Evolutionary conservation across 164 flowering plant species (phyloP), one percentile per base, ranked within the genome.

Genomic region (Magnolia kwangsiensis): DNA sequence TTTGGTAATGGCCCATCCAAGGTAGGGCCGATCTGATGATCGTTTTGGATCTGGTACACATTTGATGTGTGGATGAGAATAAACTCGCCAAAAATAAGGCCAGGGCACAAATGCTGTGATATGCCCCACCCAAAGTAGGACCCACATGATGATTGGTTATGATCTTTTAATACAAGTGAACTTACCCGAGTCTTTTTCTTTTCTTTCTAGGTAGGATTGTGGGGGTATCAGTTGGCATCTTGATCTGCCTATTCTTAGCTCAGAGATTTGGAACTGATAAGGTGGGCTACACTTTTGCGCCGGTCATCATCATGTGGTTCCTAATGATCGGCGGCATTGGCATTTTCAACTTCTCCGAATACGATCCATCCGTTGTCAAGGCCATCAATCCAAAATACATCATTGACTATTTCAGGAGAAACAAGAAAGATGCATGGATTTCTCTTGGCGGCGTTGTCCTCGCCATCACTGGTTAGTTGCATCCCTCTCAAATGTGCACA

Each of bases 201-300:
- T 6, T 72, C 2, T 37, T 23, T 75, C 64, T 84, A 90, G 93
- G 81, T n/a, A 75, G 45, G 77, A 74, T 90, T 55, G 87, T 88
- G 1, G 81, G 85, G 87, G 74, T 83, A 67, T 84, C 92, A 10
- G 86, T 83, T 21, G 88, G 72, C 24, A 86, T 88, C 31, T 71
- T 87, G 77, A 50, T 89, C 27, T 55, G 72, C 16, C 79, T 88
- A 3, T 89, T 88, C 83, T 37, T 73, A 78, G 76, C 82, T 50
- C 97, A 92, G 78, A 83, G 92, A 77, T 87, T 85, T 74, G 97
- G 94, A 50, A 91, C 97, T 0, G 91, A 89, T 63, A 91, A 84
- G 82, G 95, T 92, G 9, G 97, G 95, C 19, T 88, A 81, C 78
- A 80, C 61, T 50, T 92, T 92, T 72, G 93, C 97, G 0, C 95